Conservation (phyloP, 441 rosid species). For the Populus hybrid region DNA sequence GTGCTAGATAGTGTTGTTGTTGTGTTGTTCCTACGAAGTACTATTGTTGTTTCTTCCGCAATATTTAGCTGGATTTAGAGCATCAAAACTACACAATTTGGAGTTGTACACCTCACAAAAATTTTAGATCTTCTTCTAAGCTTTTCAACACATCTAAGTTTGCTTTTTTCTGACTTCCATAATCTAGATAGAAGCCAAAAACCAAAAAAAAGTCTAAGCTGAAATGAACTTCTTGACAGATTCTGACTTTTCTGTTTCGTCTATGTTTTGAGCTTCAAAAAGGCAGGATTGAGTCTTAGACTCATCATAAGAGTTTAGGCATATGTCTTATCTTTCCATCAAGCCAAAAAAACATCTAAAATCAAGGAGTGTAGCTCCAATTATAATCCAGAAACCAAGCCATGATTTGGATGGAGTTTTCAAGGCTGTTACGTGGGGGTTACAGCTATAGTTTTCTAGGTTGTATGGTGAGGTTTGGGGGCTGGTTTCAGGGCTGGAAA, state of each 20-base stretch:
- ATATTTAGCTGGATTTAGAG: background rate
- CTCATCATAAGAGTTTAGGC: background rate
- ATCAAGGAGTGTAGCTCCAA: background rate
- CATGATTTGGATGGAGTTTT: background rate
- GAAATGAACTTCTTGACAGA: background rate
- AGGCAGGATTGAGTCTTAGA: background rate
- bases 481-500: background rate
- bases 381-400: background rate
- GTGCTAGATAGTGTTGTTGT: no score
- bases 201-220: background rate
- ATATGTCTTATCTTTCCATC: background rate
- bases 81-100: background rate
- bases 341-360: background rate
- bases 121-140: background rate
- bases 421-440: background rate
- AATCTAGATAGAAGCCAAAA: background rate
- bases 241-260: background rate
- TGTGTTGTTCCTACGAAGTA: background rate
- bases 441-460: background rate
- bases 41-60: background rate
- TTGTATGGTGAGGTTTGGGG: background rate
- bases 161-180: background rate
- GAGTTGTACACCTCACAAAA: background rate
- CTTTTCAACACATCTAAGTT: background rate
- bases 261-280: background rate